These are phyloP conservation scores for Alternaria hordeiaustralica DNA, from an alignment of 2,329 filamentous ascomycete species.

Conservation along the genomic window DNA sequence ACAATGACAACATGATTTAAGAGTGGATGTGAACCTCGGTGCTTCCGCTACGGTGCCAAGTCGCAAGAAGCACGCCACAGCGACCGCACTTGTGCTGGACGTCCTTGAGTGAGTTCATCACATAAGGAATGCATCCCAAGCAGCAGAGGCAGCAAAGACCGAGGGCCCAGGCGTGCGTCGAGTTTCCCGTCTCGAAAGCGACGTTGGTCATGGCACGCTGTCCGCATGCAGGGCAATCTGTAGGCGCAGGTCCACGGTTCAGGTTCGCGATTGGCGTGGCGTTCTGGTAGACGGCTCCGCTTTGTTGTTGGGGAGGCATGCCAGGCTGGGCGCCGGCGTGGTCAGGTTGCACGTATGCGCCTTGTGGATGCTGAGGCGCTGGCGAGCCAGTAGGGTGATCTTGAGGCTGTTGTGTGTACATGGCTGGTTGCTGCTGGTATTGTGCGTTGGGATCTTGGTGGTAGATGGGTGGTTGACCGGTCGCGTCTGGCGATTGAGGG, in stretches of 20 bases:
- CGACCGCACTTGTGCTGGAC: constrained; percentile 57
- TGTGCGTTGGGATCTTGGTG: constrained; percentile 39
- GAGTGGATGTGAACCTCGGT: constrained; percentile 54
- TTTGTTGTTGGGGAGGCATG: constrained; percentile 44
- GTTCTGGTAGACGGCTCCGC: constrained; percentile 44
- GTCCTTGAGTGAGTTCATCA: constrained; percentile 57
- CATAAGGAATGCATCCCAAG: constrained; percentile 58
- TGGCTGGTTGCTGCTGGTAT: constrained; percentile 8
- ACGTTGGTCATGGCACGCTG: constrained; percentile 49
- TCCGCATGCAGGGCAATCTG: constrained; percentile 57
- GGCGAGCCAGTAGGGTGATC: constrained; percentile 25
- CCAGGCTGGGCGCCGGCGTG: constrained; percentile 26
- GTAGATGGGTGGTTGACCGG: constrained; percentile 38
- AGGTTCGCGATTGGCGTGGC: constrained; percentile 44
- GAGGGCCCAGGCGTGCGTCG: constrained; percentile 55
- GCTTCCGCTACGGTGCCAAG: constrained; percentile 57
- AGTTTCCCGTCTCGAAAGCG: constrained; percentile 46
- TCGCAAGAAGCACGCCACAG: constrained; percentile 55
- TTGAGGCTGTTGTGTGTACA: constrained; percentile 29
- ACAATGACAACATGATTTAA: constrained; percentile 14
- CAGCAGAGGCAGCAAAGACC: constrained; percentile 53
- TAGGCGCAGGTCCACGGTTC: constrained; percentile 48
- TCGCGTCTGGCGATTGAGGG: constrained; percentile 40
- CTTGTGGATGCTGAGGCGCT: constrained; percentile 31
- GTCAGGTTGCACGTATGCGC: constrained; percentile 23